Evolutionary conservation across 768 basidiomycete genomes (phyloP).

Genomic region (Holtermanniella nyarrowii): DNA sequence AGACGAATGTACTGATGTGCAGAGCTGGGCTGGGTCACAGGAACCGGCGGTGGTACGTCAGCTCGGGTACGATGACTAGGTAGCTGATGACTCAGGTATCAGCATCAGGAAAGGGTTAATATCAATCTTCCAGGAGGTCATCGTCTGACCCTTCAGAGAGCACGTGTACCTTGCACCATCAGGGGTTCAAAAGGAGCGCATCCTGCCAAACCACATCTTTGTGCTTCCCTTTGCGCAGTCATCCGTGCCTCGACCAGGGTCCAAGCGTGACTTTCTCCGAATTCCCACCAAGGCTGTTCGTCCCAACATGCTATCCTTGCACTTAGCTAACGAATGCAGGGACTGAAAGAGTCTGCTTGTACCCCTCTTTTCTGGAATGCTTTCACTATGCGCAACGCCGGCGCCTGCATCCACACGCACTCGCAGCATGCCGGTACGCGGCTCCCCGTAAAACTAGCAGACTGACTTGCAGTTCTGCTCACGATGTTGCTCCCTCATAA

Average conservation of each 20-base stretch:
- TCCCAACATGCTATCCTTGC: background rate
- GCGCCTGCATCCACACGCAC: conserved; percentile 84
- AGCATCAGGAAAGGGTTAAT: conserved; percentile 60
- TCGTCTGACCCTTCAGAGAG: conserved; percentile 44
- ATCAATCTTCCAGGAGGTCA: background rate
- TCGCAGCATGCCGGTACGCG: conserved; percentile 57
- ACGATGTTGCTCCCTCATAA: conserved; percentile 58
- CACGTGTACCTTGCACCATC: conserved; percentile 79
- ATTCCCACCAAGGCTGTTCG: conserved; percentile 47
- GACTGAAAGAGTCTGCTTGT: conserved; percentile 73
- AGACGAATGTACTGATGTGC: background rate
- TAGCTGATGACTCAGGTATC: conserved; percentile 48
- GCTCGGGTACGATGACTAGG: background rate
- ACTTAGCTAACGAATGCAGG: too few relatives aligned
- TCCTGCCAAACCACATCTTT: conserved; percentile 71
- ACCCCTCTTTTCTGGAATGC: conserved; percentile 90
- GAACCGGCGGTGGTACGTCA: conserved; percentile 53
- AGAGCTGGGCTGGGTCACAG: conserved; percentile 79
- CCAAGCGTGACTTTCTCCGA: conserved; percentile 66
- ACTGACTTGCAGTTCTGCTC: conserved; percentile 56
- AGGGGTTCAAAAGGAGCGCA: conserved; percentile 79
- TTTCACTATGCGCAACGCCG: conserved; percentile 64
- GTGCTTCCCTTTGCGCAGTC: conserved; percentile 69
- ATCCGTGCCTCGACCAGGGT: conserved; percentile 50
- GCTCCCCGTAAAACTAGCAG: background rate